phyloP scores from a whole-genome alignment of 2,329 filamentous ascomycete genomes.

The Ophiocordyceps sinensis region DNA sequence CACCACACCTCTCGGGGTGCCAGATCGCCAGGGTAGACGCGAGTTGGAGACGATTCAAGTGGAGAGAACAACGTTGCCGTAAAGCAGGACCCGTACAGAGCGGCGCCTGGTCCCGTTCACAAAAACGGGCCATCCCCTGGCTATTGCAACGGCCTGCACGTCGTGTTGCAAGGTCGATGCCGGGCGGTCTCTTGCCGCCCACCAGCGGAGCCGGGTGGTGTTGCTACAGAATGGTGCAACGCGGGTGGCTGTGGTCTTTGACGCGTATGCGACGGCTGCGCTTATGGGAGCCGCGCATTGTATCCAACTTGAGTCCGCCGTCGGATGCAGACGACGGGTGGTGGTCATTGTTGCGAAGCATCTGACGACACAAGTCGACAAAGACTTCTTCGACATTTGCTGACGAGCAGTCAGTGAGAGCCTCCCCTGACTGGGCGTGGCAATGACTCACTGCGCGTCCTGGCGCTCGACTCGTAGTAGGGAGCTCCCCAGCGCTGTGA shows the following conservation, averaged over 20 bases:
- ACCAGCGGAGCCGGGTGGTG: constrained; percentile 8
- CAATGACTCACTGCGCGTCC: constrained; percentile 46
- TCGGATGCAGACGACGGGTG: constrained; percentile 19
- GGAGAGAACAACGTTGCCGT: too few relatives aligned
- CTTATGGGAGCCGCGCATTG: constrained; percentile 12
- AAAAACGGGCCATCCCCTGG: too few relatives aligned
- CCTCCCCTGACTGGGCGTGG: background rate
- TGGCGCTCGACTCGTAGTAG: constrained; percentile 81
- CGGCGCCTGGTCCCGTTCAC: too few relatives aligned
- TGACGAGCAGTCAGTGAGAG: constrained; percentile 15
- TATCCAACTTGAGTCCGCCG: constrained; percentile 25
- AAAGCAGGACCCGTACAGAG: too few relatives aligned
- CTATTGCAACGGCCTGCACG: too few relatives aligned
- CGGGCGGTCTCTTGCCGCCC: background rate
- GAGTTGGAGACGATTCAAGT: too few relatives aligned
- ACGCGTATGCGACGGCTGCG: constrained; percentile 14
- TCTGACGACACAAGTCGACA: constrained; percentile 68
- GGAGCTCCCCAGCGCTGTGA: constrained; percentile 82
- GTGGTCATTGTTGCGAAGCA: constrained; percentile 58
- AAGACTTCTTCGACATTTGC: constrained; percentile 87
- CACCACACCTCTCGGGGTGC: too few relatives aligned
- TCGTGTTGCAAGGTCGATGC: too few relatives aligned
- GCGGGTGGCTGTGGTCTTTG: constrained; percentile 18
- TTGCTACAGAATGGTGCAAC: constrained; percentile 28
- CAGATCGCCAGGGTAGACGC: too few relatives aligned